Evolutionary conservation across 306 rosid genomes (phyloP).

Genomic region (Casuarina equisetifolia): DNA sequence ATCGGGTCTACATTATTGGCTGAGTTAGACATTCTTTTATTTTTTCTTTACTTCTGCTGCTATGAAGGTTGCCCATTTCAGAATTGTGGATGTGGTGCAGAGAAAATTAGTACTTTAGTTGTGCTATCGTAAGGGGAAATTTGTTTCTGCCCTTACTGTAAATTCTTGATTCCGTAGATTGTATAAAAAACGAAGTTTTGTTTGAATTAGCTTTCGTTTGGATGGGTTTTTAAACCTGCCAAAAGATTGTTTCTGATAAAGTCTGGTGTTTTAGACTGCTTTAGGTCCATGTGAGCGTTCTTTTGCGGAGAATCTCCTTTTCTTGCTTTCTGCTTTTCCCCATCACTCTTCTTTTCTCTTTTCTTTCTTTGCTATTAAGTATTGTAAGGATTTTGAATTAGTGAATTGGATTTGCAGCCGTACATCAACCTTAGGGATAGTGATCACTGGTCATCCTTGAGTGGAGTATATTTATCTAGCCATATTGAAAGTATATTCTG

Average conservation of each 20-base stretch:
- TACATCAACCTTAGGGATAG: constrained; percentile 22
- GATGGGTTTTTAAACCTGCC: constrained; percentile 31
- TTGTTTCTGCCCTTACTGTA: background rate
- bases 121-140: background rate
- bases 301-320: constrained; percentile 58
- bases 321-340: constrained; percentile 67
- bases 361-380: constrained; percentile 51
- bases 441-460: constrained; percentile 15
- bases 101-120: background rate
- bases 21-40: background rate
- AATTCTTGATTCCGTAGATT: constrained; percentile 18
- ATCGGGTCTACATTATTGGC: background rate
- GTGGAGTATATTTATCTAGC: constrained; percentile 24
- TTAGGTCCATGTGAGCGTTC: constrained; percentile 61
- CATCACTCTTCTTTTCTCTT: constrained; percentile 44
- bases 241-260: constrained; percentile 51
- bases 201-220: constrained; percentile 20
- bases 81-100: background rate
- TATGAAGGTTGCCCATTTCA: background rate
- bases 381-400: constrained; percentile 41
- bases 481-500: constrained; percentile 31
- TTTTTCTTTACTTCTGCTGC: background rate
- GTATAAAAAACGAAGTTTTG: constrained; percentile 23
- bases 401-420: constrained; percentile 54
- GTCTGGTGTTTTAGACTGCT: constrained; percentile 48